phyloP scores from a whole-genome alignment of 768 basidiomycete species.

The Suillus sp. region DNA sequence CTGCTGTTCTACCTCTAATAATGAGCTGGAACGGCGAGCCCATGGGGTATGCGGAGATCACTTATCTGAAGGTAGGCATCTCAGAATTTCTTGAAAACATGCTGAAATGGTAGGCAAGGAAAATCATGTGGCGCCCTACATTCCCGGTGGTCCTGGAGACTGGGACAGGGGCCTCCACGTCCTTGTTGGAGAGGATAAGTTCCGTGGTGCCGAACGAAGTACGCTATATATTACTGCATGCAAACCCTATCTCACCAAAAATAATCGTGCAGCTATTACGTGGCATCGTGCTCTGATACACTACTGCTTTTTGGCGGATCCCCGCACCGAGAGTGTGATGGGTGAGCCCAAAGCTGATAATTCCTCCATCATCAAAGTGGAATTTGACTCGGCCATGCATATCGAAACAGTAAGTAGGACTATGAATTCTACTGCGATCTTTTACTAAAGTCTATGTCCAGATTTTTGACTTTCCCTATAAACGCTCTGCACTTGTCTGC shows the following conservation, averaged over 20 bases:
- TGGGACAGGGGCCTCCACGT: conserved; percentile 45
- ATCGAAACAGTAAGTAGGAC: conserved; percentile 20
- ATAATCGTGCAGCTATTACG: conserved; percentile 16
- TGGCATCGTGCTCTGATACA: conserved; percentile 38
- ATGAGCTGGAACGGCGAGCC: conserved; percentile 49
- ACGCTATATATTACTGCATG: conserved; percentile 19
- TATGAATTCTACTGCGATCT: no score
- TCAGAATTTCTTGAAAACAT: neutral
- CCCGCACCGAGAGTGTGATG: conserved; percentile 42
- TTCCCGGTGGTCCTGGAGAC: conserved; percentile 31
- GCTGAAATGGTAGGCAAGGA: conserved; percentile 16
- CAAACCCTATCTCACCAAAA: neutral
- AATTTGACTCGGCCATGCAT: conserved; percentile 23
- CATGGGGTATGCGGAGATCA: conserved; percentile 48
- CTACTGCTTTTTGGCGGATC: conserved; percentile 45
- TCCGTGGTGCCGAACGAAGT: conserved; percentile 46
- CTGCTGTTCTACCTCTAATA: conserved; percentile 42
- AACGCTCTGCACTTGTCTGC: conserved; percentile 21
- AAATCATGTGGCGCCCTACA: conserved; percentile 26
- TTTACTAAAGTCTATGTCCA: conserved; percentile 7
- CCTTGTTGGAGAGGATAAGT: conserved; percentile 49
- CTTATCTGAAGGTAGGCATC: conserved; percentile 47
- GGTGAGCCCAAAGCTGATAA: conserved; percentile 45
- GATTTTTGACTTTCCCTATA: conserved; percentile 31
- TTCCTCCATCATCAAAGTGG: conserved; percentile 31